Conservation (phyloP, 495 filamentous ascomycete genomes). For the Podospora sp. region DNA sequence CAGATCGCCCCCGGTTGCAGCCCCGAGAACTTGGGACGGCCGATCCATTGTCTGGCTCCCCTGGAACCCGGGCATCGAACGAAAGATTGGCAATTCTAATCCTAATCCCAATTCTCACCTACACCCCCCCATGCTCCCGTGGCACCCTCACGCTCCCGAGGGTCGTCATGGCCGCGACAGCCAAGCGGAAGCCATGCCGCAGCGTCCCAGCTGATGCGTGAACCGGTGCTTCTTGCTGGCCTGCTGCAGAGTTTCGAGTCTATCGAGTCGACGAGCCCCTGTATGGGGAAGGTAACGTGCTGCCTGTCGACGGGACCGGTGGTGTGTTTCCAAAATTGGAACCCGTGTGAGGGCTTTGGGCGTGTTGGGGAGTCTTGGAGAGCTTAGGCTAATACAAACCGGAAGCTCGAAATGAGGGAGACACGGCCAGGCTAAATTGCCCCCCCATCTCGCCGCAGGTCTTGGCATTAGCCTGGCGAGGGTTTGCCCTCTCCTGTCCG, state of each 20-base stretch:
- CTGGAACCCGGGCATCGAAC: slow-evolving; percentile 3
- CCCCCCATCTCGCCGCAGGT: slow-evolving; percentile 7
- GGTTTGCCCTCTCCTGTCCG: slow-evolving; percentile 6
- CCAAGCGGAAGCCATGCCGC: slow-evolving; percentile 7
- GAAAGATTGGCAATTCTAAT: not conserved
- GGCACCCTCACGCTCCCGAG: slow-evolving; percentile 1
- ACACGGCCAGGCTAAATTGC: slow-evolving; percentile 23
- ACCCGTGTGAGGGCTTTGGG: slow-evolving; percentile 2
- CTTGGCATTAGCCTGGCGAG: slow-evolving; percentile 11
- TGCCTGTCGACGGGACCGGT: slow-evolving; percentile 7
- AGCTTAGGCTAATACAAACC: slow-evolving; percentile 21
- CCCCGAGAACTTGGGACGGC: slow-evolving; percentile 21
- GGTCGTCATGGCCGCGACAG: slow-evolving; percentile 3
- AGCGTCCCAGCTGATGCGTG: slow-evolving; percentile 20
- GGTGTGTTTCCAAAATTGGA: slow-evolving; percentile 22
- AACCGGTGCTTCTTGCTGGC: not conserved
- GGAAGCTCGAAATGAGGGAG: slow-evolving; percentile 15
- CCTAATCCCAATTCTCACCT: not conserved
- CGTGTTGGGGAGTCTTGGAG: slow-evolving; percentile 9
- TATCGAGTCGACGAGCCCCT: slow-evolving; percentile 1
- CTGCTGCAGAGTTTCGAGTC: not conserved
- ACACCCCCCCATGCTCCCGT: not conserved
- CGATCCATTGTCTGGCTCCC: slow-evolving; percentile 14
- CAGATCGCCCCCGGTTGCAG: slow-evolving; percentile 18
- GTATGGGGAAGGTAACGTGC: slow-evolving; percentile 17